Evolutionary conservation across 805 yeast species (phyloP).

Genomic region (Metschnikowia colocasiae): DNA sequence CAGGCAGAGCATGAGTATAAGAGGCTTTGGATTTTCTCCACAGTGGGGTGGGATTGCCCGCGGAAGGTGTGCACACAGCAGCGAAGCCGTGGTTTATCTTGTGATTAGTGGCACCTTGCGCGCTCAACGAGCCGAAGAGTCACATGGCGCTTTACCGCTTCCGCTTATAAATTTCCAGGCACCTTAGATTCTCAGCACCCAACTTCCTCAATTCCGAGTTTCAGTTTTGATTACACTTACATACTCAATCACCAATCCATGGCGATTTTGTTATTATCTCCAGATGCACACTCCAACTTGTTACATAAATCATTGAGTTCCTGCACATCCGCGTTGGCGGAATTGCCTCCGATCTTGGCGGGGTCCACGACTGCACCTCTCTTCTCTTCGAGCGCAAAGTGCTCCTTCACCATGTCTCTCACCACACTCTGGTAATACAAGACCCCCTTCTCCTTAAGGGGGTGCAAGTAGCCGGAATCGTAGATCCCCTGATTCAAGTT

Average conservation of each 20-base stretch:
- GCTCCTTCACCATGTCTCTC: slow-evolving; percentile 55
- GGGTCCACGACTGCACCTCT: slow-evolving; percentile 50
- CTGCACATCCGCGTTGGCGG: slow-evolving; percentile 38
- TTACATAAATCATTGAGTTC: slow-evolving; percentile 50
- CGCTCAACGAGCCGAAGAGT: not conserved
- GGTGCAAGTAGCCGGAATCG: slow-evolving; percentile 57
- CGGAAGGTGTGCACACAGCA: slow-evolving; percentile 4
- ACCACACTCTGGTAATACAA: slow-evolving; percentile 54
- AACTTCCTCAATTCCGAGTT: not conserved
- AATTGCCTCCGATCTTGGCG: slow-evolving; percentile 42
- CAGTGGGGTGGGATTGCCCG: slow-evolving; percentile 5
- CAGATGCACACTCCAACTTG: slow-evolving; percentile 43
- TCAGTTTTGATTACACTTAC: not conserved
- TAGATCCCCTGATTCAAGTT: slow-evolving; percentile 60
- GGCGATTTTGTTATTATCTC: slow-evolving; percentile 10
- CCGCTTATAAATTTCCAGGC: too few species aligned
- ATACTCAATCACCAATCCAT: slow-evolving; percentile 15
- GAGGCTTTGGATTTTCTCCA: slow-evolving; percentile 4
- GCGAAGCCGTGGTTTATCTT: slow-evolving; percentile 2
- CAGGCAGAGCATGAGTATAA: not conserved
- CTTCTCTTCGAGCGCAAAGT: slow-evolving; percentile 43
- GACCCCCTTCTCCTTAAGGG: slow-evolving; percentile 56
- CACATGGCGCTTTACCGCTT: not conserved
- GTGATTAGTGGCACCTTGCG: slow-evolving; percentile 2
- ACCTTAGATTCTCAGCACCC: not conserved